These are phyloP conservation scores for Lachnellula suecica DNA, from an alignment of 2,329 filamentous ascomycete genomes.

Conservation along the genomic window DNA sequence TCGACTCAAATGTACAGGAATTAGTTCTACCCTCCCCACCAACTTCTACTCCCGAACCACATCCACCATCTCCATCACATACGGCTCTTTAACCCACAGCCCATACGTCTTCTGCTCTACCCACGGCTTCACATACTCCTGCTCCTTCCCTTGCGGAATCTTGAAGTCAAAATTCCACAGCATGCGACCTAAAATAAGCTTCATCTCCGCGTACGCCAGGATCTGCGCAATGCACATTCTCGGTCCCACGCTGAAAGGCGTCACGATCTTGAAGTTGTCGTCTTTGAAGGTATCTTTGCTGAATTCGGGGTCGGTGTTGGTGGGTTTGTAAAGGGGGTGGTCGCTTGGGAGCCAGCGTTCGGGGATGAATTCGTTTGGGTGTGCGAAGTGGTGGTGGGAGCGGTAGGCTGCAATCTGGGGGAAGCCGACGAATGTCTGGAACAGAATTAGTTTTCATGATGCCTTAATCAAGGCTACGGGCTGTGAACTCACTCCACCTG, in stretches of 20 bases:
- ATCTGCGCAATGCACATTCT: conserved; percentile 3
- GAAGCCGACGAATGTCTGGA: conserved; percentile 6
- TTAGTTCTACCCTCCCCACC: too few relatives aligned
- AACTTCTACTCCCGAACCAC: too few relatives aligned
- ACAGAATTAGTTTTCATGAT: too few relatives aligned
- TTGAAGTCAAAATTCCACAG: conserved; percentile 27
- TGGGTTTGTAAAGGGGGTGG: neutral
- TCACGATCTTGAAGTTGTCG: neutral
- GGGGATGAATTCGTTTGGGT: conserved; percentile 27
- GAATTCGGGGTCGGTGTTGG: neutral
- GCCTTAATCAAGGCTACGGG: too few relatives aligned
- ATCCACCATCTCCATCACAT: too few relatives aligned
- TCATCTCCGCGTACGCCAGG: conserved; percentile 18
- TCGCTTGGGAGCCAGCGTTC: conserved; percentile 19
- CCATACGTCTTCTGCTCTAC: too few relatives aligned
- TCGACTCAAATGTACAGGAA: too few relatives aligned
- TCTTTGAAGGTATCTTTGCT: neutral
- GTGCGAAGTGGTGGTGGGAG: conserved; percentile 11
- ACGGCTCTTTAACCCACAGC: too few relatives aligned
- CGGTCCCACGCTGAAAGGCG: neutral
- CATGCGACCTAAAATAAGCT: conserved; percentile 19
- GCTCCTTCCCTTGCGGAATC: too few relatives aligned
- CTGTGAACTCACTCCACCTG: too few relatives aligned
- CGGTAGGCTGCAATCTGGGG: conserved; percentile 1
- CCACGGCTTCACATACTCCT: too few relatives aligned